Evolutionary conservation across 2,329 filamentous ascomycete species (phyloP).

Genomic region (Monilinia laxa): DNA sequence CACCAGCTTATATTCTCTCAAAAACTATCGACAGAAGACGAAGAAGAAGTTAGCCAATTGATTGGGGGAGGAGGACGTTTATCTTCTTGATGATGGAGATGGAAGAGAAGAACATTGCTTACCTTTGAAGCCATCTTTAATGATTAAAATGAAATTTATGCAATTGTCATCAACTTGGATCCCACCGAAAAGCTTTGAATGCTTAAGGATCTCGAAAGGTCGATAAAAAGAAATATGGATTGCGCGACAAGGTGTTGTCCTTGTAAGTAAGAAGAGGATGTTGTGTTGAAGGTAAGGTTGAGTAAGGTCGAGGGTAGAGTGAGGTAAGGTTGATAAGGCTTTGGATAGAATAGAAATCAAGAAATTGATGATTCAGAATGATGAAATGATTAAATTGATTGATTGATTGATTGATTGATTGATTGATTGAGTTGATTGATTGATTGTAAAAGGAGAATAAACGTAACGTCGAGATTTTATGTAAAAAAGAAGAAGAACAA

Average conservation of each 20-base stretch:
- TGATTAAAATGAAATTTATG: slow-evolving; percentile 27
- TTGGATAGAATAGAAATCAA: neutral
- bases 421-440: neutral
- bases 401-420: too few species aligned
- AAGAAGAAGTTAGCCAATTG: slow-evolving; percentile 27
- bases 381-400: neutral
- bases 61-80: neutral
- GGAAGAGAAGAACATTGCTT: slow-evolving; percentile 19
- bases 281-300: slow-evolving; percentile 6
- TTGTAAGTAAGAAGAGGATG: slow-evolving; percentile 2
- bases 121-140: slow-evolving; percentile 44
- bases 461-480: too few species aligned
- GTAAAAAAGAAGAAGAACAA: too few species aligned
- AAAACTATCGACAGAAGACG: slow-evolving; percentile 57
- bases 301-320: neutral
- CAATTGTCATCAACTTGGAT: slow-evolving; percentile 30
- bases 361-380: neutral
- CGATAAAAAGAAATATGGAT: slow-evolving; percentile 3
- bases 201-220: slow-evolving; percentile 25
- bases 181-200: slow-evolving; percentile 21
- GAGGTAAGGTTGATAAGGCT: neutral
- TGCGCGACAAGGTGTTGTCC: slow-evolving; percentile 22
- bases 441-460: neutral
- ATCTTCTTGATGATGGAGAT: neutral
- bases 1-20: slow-evolving; percentile 92